These are phyloP conservation scores for Gypsophila paniculata DNA, from an alignment of 179 eudicot genomes.

Conservation along the genomic window DNA sequence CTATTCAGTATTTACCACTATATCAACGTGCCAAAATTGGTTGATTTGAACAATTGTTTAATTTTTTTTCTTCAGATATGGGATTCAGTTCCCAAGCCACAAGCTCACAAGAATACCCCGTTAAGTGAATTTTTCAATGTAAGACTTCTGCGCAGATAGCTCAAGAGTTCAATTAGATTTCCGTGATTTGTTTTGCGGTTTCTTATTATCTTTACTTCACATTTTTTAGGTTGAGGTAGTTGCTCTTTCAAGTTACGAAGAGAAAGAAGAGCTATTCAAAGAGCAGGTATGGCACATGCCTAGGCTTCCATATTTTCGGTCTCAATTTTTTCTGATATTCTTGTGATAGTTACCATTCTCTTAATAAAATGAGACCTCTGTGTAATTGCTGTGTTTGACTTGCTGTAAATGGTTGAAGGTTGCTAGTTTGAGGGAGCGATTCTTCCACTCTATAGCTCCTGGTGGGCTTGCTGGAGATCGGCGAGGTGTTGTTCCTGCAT, in stretches of 20 bases:
- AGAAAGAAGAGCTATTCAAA: constrained; percentile 87
- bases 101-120: constrained; percentile 83
- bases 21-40: background rate
- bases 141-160: constrained; percentile 31
- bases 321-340: background rate
- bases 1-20: background rate
- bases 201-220: constrained; percentile 18
- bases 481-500: constrained; percentile 93
- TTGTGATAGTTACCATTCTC: background rate
- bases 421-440: constrained; percentile 73
- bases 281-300: constrained; percentile 63
- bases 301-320: background rate
- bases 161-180: background rate
- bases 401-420: constrained; percentile 46
- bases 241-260: constrained; percentile 93
- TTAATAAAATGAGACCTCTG: too few relatives aligned
- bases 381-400: constrained; percentile 11
- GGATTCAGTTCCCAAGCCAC: constrained; percentile 97
- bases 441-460: constrained; percentile 90
- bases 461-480: constrained; percentile 99
- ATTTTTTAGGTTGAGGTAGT: constrained; percentile 80
- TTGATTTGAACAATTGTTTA: constrained; percentile 3
- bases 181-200: background rate
- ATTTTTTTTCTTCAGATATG: constrained; percentile 55
- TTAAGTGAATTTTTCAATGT: constrained; percentile 94